These are phyloP conservation scores for Meyerozyma carpophila DNA, from an alignment of 1,139 yeast genomes.

Conservation along the genomic window DNA sequence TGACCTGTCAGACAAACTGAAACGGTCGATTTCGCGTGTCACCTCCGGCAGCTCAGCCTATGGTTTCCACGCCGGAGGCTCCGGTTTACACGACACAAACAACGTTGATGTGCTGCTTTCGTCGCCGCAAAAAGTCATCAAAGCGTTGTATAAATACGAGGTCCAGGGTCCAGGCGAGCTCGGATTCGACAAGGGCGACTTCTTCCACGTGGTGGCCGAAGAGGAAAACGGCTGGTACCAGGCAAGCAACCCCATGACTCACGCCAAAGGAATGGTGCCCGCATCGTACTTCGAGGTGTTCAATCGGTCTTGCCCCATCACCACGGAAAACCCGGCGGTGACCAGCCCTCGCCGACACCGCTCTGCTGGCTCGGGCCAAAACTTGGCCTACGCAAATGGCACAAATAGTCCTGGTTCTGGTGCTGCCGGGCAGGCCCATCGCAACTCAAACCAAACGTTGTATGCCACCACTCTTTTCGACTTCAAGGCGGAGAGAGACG, in stretches of 20 bases:
- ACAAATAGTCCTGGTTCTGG: constrained; percentile 2
- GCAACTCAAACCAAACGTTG: constrained; percentile 29
- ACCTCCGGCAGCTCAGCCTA: constrained; percentile 12
- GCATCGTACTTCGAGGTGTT: constrained; percentile 77
- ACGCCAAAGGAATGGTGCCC: constrained; percentile 82
- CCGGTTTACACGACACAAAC: neutral
- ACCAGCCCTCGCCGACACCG: constrained; percentile 5
- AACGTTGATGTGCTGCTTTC: constrained; percentile 9
- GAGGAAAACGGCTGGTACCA: constrained; percentile 76
- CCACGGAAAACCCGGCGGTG: constrained; percentile 5
- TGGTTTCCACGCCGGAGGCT: neutral
- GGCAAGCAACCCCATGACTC: constrained; percentile 81
- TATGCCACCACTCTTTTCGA: constrained; percentile 60
- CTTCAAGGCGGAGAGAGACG: constrained; percentile 83
- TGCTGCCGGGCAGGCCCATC: constrained; percentile 9
- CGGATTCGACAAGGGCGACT: constrained; percentile 75
- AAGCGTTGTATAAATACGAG: constrained; percentile 71
- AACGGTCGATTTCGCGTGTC: constrained; percentile 31
- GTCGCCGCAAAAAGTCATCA: constrained; percentile 76
- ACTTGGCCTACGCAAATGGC: neutral
- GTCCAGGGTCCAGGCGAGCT: constrained; percentile 85
- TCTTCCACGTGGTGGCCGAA: constrained; percentile 71
- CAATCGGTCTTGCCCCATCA: constrained; percentile 46
- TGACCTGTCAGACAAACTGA: constrained; percentile 29
- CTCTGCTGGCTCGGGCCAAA: constrained; percentile 7